A percentile compares a stretch with the other conserved stretches of the same genome.
phyloP scores from a whole-genome alignment of 257 asterid species.

The Salvia splendens region DNA sequence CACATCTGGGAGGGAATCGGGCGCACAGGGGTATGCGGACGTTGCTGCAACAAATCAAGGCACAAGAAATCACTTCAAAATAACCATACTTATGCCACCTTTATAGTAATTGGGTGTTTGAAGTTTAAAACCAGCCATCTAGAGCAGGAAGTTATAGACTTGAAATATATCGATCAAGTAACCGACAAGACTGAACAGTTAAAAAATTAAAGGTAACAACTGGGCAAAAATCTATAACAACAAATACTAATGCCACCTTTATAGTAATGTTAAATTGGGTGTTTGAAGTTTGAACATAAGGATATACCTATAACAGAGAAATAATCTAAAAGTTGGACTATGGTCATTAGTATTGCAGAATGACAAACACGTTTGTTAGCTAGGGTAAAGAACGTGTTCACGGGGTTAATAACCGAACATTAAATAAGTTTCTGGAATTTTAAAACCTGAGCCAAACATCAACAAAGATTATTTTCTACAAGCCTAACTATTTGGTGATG shows the following conservation, averaged over 20 bases:
- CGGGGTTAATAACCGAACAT: background rate
- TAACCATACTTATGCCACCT: background rate
- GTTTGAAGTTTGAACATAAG: background rate
- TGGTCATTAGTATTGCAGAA: too few relatives aligned
- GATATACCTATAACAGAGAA: background rate
- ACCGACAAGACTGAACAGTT: background rate
- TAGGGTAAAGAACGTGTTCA: background rate
- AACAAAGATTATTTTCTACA: too few relatives aligned
- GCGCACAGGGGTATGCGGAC: slow-evolving; percentile 51
- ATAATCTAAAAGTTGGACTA: background rate
- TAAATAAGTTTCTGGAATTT: background rate
- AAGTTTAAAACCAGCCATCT: background rate
- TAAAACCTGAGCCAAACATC: background rate
- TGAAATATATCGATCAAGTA: background rate
- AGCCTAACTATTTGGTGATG: background rate
- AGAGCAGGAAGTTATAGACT: background rate
- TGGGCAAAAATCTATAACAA: background rate
- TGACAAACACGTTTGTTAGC: background rate
- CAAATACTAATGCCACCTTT: background rate
- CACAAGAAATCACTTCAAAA: background rate
- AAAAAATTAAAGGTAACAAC: background rate
- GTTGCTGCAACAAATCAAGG: slow-evolving; percentile 47
- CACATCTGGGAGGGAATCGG: slow-evolving; percentile 57
- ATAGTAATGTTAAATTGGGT: background rate
- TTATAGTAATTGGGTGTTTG: too few relatives aligned